These are phyloP conservation scores for Fistulinella prunicolor DNA, from an alignment of 768 basidiomycete species.

Conservation along the genomic window DNA sequence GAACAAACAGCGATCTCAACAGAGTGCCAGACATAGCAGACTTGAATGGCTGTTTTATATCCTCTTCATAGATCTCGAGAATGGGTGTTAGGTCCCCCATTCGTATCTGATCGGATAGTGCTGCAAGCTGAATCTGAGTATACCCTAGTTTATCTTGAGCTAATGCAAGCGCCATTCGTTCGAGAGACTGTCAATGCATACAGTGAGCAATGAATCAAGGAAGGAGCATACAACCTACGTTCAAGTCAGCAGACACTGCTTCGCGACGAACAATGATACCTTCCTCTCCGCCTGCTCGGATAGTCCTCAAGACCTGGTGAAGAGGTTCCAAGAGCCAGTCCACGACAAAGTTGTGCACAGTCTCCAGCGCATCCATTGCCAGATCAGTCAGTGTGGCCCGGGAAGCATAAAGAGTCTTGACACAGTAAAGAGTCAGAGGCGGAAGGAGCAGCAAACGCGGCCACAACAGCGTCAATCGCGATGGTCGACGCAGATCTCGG, in stretches of 20 bases:
- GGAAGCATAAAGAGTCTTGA: slow-evolving; percentile 53
- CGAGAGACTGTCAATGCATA: slow-evolving; percentile 62
- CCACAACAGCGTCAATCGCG: slow-evolving; percentile 70
- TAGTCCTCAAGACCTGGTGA: slow-evolving; percentile 76
- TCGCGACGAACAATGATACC: slow-evolving; percentile 75
- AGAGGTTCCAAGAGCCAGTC: slow-evolving; percentile 88
- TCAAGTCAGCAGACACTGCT: slow-evolving; percentile 81
- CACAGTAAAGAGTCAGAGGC: slow-evolving; percentile 53
- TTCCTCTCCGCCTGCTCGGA: slow-evolving; percentile 75
- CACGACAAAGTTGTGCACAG: slow-evolving; percentile 65
- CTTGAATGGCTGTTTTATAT: slow-evolving; percentile 83
- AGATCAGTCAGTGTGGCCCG: slow-evolving; percentile 56
- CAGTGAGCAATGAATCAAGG: background rate
- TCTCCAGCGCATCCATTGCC: slow-evolving; percentile 59
- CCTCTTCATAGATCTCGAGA: slow-evolving; percentile 84
- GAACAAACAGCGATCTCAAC: slow-evolving; percentile 82
- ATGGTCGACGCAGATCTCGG: slow-evolving; percentile 59
- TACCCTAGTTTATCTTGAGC: slow-evolving; percentile 79
- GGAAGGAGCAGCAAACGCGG: slow-evolving; percentile 78
- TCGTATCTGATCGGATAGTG: slow-evolving; percentile 62
- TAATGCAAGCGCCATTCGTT: slow-evolving; percentile 87
- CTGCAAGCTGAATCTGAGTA: slow-evolving; percentile 56
- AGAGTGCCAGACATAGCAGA: slow-evolving; percentile 80
- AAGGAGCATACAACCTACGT: slow-evolving; percentile 44
- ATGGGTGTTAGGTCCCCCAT: slow-evolving; percentile 86